Base-by-base conservation (phyloP, 1,284 basidiomycete species). In the Cutaneotrichosporon arboriforme region DNA sequence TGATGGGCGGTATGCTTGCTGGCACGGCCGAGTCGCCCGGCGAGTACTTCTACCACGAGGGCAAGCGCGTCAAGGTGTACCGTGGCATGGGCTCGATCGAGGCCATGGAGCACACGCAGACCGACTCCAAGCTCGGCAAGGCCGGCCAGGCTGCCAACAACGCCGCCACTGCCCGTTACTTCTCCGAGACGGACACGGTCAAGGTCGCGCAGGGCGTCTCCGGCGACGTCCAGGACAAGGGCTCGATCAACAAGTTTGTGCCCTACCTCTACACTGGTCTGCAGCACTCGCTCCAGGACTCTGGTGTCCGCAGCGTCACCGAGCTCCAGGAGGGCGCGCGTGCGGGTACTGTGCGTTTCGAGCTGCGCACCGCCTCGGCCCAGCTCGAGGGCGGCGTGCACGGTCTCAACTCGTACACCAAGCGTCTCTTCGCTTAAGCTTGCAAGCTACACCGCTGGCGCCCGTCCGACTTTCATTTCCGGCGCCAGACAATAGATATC, bases 11-110 rank as follows among this genome's bases (percentile, higher is more conserved):
- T 21, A 77, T 98, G 51, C 81, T 99, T 23, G 96, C 94, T 15
- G 94, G 96, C 34, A 97, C 94, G 41, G 87, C 90, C 59, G 94
- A 99, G 76, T 91, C 92, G 1, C 94, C 96, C 0, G 96, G 96
- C 64, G 93, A 97, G 77, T 99, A 97, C 80, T 97, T 94, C 76
- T 97, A 94, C 77, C 91, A 97, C 72, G 93, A 97, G 66, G 94
- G 94, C 64, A 94, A 97, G 81, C 86, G 96, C 43, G 89, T 98
- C 72, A 99, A 99, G 81, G 84, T 93, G 37, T 99, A 98, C 79
- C 87, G 96, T 58, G 94, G 96, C 12, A 98, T 98, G 94, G 94
- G 94, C 38, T 90, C 87, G 65, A 80, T 96, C 65, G 92, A 96
- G 77, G 92, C 92, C 12, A 97, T 97, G 92, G 90, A 92, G 67